Base-by-base conservation (phyloP, 768 basidiomycete genomes). In the Pleurotus salmoneostramineus region DNA sequence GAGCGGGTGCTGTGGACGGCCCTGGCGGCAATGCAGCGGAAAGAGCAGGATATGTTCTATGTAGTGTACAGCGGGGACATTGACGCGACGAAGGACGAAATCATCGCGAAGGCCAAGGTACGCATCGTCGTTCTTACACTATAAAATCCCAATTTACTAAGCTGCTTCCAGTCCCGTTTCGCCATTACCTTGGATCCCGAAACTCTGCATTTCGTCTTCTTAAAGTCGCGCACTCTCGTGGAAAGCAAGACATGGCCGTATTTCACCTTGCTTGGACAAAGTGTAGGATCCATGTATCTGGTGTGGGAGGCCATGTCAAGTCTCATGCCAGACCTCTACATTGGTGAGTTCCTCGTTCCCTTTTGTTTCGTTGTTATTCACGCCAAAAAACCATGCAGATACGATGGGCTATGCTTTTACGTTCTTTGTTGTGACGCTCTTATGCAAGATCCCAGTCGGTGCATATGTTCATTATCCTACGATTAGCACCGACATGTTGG, bases 331-430 rank as follows among this genome's bases (percentile, higher is more conserved):
- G 93, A 98, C 71, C 74, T 96, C 1, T 99, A 86, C 72, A 89
- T 99, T 37, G 95, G 95, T 94, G 46, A 36, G 83, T 61, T 47
- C 42, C 37, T 10, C 37, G 37, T 10, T 10, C 2, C 37, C 32
- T 14, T 44, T 17, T 45, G 6, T 45, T 27, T 6, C 45, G 21
- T 27, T 47, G 12, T 17, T 3, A 17, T 52, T 33, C 10, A 6
- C 49, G 7, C 15, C 17, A 43, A 42, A 42, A 27, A 27, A 27
- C 21, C 3, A 27, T 45, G 2, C 63, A 97, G 96, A 99, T 68
- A 93, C 95, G 0, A 98, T 98, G 95, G 97, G 97, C 32, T 97
- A 95, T 64, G 94, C 95, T 0, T 98, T 98, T 67, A 93, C 93
- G 1, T 94, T 92, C 69, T 93, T 88, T 14, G 74, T 90, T 33